These are phyloP conservation scores for Rosellinia necatrix DNA, from an alignment of 2,329 filamentous ascomycete genomes.

Conservation along the genomic window DNA sequence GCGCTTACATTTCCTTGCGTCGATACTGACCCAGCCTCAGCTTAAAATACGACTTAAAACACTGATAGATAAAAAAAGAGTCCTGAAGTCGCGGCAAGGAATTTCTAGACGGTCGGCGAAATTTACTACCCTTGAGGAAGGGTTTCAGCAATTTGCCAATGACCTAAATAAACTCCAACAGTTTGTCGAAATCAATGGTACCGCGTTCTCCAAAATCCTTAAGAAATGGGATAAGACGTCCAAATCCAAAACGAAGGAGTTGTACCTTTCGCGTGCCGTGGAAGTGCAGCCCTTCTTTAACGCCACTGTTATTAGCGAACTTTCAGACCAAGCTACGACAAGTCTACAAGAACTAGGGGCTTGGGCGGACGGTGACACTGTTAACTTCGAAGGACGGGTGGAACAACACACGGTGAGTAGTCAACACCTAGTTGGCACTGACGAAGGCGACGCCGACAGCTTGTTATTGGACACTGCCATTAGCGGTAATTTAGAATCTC, in stretches of 20 bases:
- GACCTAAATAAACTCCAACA: conserved; percentile 98
- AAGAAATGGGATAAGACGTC: conserved; percentile 99
- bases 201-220: conserved; percentile 95
- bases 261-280: conserved; percentile 93
- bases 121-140: conserved; percentile 93
- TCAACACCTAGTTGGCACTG: conserved; percentile 70
- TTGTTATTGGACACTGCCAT: conserved; percentile 87
- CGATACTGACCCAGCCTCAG: conserved; percentile 50
- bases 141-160: conserved; percentile 95
- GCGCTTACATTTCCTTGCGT: not conserved
- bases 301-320: conserved; percentile 90
- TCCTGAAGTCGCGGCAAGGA: conserved; percentile 79
- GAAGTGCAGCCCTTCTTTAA: conserved; percentile 99
- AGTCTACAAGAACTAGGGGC: conserved; percentile 92
- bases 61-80: conserved; percentile 91
- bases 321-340: conserved; percentile 97
- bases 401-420: conserved; percentile 70
- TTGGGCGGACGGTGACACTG: conserved; percentile 95
- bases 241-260: conserved; percentile 97
- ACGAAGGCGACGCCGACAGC: conserved; percentile 88
- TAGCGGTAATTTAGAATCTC: conserved; percentile 74
- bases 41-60: conserved; percentile 92
- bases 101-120: conserved; percentile 88
- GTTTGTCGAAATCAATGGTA: conserved; percentile 98
- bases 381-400: conserved; percentile 71